Percentiles rank a stretch among this genome's conserved stretches.
phyloP scores from a whole-genome alignment of 75 land plant species.

The Sequoia sempervirens region DNA sequence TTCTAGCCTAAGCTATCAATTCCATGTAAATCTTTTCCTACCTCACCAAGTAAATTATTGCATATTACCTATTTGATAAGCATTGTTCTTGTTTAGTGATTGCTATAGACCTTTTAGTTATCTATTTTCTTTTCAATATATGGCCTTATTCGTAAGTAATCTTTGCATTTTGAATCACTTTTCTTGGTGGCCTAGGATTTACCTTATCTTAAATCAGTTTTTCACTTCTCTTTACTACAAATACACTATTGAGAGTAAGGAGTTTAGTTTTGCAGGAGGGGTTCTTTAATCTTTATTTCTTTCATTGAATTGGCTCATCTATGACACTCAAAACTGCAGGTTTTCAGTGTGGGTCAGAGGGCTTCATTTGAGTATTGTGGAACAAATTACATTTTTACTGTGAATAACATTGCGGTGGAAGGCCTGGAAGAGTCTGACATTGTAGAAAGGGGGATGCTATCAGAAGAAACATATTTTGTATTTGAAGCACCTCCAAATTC shows the following conservation, averaged over 20 bases:
- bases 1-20: not conserved
- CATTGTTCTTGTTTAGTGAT: not conserved
- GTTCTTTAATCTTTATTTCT: not conserved
- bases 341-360: constrained; percentile 79
- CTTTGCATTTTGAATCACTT: not conserved
- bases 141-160: not conserved
- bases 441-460: constrained; percentile 52
- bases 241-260: not conserved
- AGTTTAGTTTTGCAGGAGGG: not conserved
- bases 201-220: not conserved
- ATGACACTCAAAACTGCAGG: constrained; percentile 30
- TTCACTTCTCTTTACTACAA: not conserved
- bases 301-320: not conserved
- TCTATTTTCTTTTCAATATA: not conserved
- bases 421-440: constrained; percentile 39
- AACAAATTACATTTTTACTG: constrained; percentile 68
- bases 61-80: not conserved
- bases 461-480: constrained; percentile 57
- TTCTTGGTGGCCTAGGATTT: not conserved
- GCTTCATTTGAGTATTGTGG: constrained; percentile 83
- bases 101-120: not conserved
- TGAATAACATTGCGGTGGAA: constrained; percentile 66
- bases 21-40: not conserved
- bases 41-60: not conserved
- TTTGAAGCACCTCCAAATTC: constrained; percentile 73